Base-by-base conservation (phyloP, 2,329 filamentous ascomycete genomes). In the Aspergillus sp. region DNA sequence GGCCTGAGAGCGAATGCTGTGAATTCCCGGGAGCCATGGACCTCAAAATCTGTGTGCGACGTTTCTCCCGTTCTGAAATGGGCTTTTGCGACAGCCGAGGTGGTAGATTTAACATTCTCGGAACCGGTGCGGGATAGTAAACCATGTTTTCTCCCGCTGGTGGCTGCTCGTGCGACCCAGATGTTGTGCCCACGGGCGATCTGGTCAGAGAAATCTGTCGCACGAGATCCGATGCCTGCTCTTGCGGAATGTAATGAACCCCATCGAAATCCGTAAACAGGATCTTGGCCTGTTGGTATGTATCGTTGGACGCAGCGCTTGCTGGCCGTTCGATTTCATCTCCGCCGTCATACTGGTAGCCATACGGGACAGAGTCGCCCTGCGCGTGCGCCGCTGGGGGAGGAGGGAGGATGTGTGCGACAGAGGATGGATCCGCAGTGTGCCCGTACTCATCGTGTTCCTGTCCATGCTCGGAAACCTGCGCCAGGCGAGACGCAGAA, bases 121-220 rank as follows among this genome's bases (percentile, higher is more conserved):
- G 93, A 3, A 98, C 93, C 1, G 89, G 90, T 3, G 93, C 93
- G 10, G 93, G 93, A 64, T 98, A 98, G 67, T 85, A 97, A 7
- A 95, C 81, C 88, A 97, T 95, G 54, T 83, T 75, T 52, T 91
- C 82, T 5, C 82, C 85, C 1, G 84, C 84, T 39, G 59, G 62
- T 3, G 68, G 63, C 44, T 69, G 61, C 40, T 65, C 60, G 52
- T 66, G 69, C 26, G 60, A 56, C 48, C 66, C 56, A 9, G 65
- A 57, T 39, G 66, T 57, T 43, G 58, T 62, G 5, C 69, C 68
- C 37, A 70, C 61, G 30, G 69, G 68, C 19, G 67, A 66, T 39
- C 61, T 62, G 13, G 50, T 61, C 34, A 72, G 49, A 27, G 70
- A 66, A 12, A 71, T 50, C 34, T 59, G 64, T 26, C 65, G 61